Evolutionary conservation across 2,329 filamentous ascomycete species (phyloP), one percentile per base, ranked within the genome.

Genomic region (Erysiphe pulchra): DNA sequence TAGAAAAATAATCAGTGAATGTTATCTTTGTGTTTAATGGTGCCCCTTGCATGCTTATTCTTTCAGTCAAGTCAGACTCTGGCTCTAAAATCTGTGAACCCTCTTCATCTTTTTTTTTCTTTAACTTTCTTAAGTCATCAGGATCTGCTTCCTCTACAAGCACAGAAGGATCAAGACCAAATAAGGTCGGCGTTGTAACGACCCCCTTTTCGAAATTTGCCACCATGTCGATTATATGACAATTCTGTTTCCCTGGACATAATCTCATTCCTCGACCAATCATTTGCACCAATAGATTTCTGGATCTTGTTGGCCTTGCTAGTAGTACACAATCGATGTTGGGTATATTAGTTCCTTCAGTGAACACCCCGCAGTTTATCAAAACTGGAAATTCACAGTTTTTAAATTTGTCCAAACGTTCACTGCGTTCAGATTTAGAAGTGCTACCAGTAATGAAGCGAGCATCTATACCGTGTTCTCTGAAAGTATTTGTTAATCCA

Each of bases 281-380:
- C 90, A 98, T 98, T 61, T 98, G 90, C 0, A 95, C 75, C 1
- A 98, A 71, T 2, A 98, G 65, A 54, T 94, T 95, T n/a, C 81
- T 75, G 14, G 90, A 95, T 53, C 78, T 77, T 1, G 90, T 98
- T 0, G 90, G 90, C 20, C 90, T 69, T 3, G 80, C 85, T 9
- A 98, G 69, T 9, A 98, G 58, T 20, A 98, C 73, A 57, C 90
- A 95, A 63, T 98, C 90, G 52, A 98, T 82, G 58, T 92, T 94
- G 6, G 92, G 90, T 31, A 98, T 93, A 56, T 98, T 90, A 0
- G 90, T 98, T 2, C 90, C 90, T 63, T 98, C 90, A 0, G 87
- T 95, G 56, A 93, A 95, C 37, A 98, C 81, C 9, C 86, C 86
- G 56, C 90, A 95, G 58, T 98, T 98, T 45, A 98, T 64, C 13